phyloP scores from a whole-genome alignment of 441 rosid genomes.

The Eutrema salsugineum region DNA sequence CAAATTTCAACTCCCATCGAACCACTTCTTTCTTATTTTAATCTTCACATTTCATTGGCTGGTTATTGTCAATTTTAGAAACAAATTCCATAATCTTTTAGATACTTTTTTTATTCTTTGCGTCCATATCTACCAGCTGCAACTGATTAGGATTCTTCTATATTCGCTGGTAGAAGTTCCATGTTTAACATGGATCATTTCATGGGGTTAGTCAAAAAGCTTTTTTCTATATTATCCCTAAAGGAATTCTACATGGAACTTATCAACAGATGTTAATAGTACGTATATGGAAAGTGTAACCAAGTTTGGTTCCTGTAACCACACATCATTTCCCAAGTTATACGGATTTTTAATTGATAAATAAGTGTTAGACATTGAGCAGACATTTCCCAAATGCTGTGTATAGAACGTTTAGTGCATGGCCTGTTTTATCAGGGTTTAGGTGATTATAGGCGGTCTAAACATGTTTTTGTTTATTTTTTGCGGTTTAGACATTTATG shows the following conservation, averaged over 20 bases:
- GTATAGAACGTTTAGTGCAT: too few species aligned
- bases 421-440: too few species aligned
- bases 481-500: too few species aligned
- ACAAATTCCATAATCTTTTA: not conserved
- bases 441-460: too few species aligned
- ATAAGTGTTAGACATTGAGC: too few species aligned
- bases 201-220: not conserved
- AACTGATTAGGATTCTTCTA: not conserved
- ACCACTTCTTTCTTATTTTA: constrained; percentile 16
- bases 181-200: not conserved
- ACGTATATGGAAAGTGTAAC: too few species aligned
- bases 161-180: not conserved
- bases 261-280: not conserved
- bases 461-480: too few species aligned
- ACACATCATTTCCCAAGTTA: too few species aligned
- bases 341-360: too few species aligned
- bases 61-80: not conserved
- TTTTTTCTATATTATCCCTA: not conserved
- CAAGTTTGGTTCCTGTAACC: too few species aligned
- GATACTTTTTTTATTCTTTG: not conserved
- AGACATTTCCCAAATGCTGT: too few species aligned
- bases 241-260: not conserved
- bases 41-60: not conserved
- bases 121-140: not conserved
- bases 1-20: constrained; percentile 26